Base-by-base conservation (phyloP, 1,284 basidiomycete genomes). In the Coniophora puteana region DNA sequence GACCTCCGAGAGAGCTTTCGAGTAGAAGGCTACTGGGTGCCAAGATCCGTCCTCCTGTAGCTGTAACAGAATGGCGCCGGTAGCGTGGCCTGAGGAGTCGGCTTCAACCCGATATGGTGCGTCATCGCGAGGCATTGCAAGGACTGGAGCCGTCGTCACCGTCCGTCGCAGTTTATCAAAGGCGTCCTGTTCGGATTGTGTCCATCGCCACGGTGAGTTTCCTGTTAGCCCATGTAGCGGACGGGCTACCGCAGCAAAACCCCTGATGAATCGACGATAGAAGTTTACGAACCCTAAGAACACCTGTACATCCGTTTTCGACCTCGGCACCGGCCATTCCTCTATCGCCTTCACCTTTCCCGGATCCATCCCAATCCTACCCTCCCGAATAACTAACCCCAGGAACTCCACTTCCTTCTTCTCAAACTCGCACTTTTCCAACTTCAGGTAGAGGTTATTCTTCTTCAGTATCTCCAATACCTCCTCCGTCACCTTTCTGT, bases 211-310 rank as follows among this genome's bases (percentile, higher is more conserved):
- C 4, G 31, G 17, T 4, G 18, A 28, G n/a, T 50, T 53, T 14
- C 41, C 38, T 3, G 46, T 53, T n/a, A 56, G 36, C 16, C 30
- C 17, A 7, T 40, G 32, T 0, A 71, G 40, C 2, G 62, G 62
- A 2, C 27, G 22, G 0, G 55, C 49, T 7, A 63, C 53, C 7
- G 49, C 31, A 0, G 58, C 52, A 44, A 61, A 76, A 2, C 58
- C 43, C 13, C 50, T 18, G 11, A 76, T 66, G 46, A 75, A 76
- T 14, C 54, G 46, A 1, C 64, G 47, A 39, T 76, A 69, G 40
- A 58, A 66, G 42, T 59, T 61, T 5, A 54, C 48, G 16, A 70
- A 58, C 5, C 66, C 63, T 1, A 68, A 43, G 48, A 69, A 68
- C 2, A 25, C 26, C 37, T 59, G 54, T 12, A 62, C 21, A 17